Conservation (phyloP, 768 basidiomycete genomes). For the Sarcodon sp. region DNA sequence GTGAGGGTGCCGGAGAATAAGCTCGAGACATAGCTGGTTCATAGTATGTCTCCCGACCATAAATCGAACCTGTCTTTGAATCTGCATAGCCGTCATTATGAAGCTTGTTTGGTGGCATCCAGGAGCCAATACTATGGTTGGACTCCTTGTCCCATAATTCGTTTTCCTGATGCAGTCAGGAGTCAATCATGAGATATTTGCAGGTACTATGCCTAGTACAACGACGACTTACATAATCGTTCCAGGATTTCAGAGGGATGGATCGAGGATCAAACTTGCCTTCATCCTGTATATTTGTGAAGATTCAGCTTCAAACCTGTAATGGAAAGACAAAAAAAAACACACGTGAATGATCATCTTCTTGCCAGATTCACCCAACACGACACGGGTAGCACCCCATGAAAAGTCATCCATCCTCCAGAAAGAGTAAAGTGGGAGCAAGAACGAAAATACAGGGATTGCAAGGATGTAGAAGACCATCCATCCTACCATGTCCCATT, state of each 20-base stretch:
- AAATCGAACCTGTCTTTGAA: conserved; percentile 67
- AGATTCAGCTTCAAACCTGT: conserved; percentile 2
- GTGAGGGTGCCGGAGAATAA: conserved; percentile 67
- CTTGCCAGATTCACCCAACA: conserved; percentile 90
- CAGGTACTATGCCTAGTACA: not conserved
- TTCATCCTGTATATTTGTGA: conserved; percentile 57
- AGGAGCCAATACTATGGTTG: conserved; percentile 89
- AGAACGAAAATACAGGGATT: conserved; percentile 87
- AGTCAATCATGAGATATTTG: conserved; percentile 1
- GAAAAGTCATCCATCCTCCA: conserved; percentile 99
- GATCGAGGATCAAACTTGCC: conserved; percentile 91
- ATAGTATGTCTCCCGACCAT: conserved; percentile 82
- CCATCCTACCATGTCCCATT: conserved; percentile 99
- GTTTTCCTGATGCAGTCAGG: conserved; percentile 47
- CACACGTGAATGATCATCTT: conserved; percentile 89
- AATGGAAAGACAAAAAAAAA: conserved; percentile 6
- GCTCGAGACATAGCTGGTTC: conserved; percentile 45
- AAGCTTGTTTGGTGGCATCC: conserved; percentile 68
- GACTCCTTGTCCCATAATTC: conserved; percentile 97
- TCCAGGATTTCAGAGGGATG: conserved; percentile 96
- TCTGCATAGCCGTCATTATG: conserved; percentile 68
- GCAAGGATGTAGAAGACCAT: conserved; percentile 94
- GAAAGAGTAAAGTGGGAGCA: conserved; percentile 90
- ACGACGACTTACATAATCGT: conserved; percentile 62
- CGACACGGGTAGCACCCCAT: conserved; percentile 88